These are phyloP conservation scores for Novymonas esmeraldas DNA, from an alignment of 208 protist genomes.

Conservation along the genomic window DNA sequence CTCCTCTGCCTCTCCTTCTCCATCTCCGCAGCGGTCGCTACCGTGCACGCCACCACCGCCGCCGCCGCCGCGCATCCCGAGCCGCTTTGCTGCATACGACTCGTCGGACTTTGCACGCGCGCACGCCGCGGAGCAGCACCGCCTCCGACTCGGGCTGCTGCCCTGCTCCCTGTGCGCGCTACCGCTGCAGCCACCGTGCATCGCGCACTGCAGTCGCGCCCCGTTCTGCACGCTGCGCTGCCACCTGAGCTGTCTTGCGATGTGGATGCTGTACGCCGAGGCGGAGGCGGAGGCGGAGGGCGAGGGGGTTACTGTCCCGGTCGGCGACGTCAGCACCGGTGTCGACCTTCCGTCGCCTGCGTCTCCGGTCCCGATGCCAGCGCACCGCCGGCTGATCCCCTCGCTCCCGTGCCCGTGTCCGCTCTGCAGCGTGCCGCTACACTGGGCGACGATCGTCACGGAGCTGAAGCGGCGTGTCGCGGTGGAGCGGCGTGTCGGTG, in stretches of 20 bases:
- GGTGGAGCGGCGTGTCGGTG: slow-evolving; percentile 35
- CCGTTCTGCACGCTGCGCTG: slow-evolving; percentile 67
- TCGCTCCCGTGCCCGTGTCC: slow-evolving; percentile 55
- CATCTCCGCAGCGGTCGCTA: neutral
- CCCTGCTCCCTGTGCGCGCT: slow-evolving; percentile 79
- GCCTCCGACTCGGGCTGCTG: slow-evolving; percentile 43
- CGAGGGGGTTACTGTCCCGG: too few species aligned
- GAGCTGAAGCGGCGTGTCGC: slow-evolving; percentile 66
- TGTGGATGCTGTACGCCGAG: slow-evolving; percentile 66
- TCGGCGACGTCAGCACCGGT: neutral
- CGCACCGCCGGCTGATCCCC: slow-evolving; percentile 15
- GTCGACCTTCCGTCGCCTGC: slow-evolving; percentile 3
- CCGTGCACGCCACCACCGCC: neutral
- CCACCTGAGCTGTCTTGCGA: slow-evolving; percentile 73
- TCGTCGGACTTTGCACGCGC: slow-evolving; percentile 59
- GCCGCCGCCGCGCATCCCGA: slow-evolving; percentile 18
- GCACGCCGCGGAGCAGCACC: slow-evolving; percentile 40
- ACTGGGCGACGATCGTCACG: slow-evolving; percentile 67
- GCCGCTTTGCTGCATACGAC: slow-evolving; percentile 41
- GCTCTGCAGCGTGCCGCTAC: slow-evolving; percentile 63
- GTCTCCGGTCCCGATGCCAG: slow-evolving; percentile 1
- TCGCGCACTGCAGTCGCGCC: slow-evolving; percentile 64
- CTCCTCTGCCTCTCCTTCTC: neutral
- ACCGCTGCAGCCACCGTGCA: slow-evolving; percentile 55
- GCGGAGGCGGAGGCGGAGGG: neutral